These are phyloP conservation scores for Globisporangium canariense DNA, from an alignment of 352 stramenopile genomes.

Conservation along the genomic window DNA sequence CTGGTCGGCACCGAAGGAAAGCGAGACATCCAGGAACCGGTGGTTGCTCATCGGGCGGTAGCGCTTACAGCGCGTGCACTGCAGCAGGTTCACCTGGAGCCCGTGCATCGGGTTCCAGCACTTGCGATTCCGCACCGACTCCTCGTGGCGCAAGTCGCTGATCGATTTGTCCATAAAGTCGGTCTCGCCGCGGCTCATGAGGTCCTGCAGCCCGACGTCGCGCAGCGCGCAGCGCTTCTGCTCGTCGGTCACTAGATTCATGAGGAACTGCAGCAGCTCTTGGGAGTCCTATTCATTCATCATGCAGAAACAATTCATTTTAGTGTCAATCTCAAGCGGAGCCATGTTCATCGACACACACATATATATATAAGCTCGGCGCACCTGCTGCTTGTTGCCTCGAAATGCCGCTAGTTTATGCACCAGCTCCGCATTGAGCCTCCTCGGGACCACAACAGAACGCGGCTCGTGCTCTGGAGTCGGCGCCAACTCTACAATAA, in stretches of 20 bases:
- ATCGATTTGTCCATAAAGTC: constrained; percentile 41
- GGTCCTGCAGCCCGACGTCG: constrained; percentile 52
- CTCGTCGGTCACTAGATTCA: constrained; percentile 74
- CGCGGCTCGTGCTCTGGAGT: constrained; percentile 28
- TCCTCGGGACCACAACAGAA: constrained; percentile 37
- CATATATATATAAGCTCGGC: neutral
- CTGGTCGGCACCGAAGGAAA: constrained; percentile 51
- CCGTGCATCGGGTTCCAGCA: constrained; percentile 79
- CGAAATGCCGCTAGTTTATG: constrained; percentile 53
- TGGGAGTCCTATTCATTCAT: constrained; percentile 54
- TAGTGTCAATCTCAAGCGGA: neutral
- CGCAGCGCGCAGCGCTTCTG: constrained; percentile 47
- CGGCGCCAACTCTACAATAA: constrained; percentile 25
- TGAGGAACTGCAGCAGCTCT: constrained; percentile 83
- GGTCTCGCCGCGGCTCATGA: constrained; percentile 23
- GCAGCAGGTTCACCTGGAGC: constrained; percentile 75
- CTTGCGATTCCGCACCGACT: constrained; percentile 50
- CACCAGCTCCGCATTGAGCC: constrained; percentile 62
- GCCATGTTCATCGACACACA: neutral
- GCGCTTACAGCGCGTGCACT: constrained; percentile 58
- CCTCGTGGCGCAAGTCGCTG: constrained; percentile 62
- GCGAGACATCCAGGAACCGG: constrained; percentile 72
- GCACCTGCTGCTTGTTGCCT: constrained; percentile 74
- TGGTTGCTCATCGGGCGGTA: constrained; percentile 75
- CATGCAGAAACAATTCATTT: neutral